Percentiles rank a stretch among this genome's conserved stretches.
Evolutionary conservation across 768 basidiomycete species (phyloP).

Genomic region (Phylloporus sp.): DNA sequence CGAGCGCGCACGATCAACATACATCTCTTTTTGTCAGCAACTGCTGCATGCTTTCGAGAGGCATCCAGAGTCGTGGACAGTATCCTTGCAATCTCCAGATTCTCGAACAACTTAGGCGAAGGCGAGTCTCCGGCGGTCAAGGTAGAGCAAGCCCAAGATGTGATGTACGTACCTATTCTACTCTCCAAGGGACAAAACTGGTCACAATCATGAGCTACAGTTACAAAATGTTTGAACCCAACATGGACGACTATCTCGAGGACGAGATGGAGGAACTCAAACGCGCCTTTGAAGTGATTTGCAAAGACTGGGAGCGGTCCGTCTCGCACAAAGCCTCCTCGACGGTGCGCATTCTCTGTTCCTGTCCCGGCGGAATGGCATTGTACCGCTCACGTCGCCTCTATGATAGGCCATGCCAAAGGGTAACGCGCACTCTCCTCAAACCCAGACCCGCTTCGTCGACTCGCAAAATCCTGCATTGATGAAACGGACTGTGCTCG

Average conservation of each 20-base stretch:
- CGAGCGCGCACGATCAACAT: conserved; percentile 72
- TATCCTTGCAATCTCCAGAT: conserved; percentile 51
- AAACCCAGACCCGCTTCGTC: conserved; percentile 57
- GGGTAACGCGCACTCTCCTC: conserved; percentile 1
- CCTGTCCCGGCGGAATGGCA: too few species aligned
- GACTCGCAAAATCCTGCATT: conserved; percentile 83
- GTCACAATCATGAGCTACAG: conserved; percentile 36
- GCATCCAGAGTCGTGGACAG: conserved; percentile 81
- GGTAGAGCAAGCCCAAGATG: conserved; percentile 65
- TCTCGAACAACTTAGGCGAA: conserved; percentile 2
- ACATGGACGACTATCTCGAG: conserved; percentile 97
- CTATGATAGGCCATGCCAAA: conserved; percentile 10
- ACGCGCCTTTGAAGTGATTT: conserved; percentile 64
- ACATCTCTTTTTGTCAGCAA: conserved; percentile 72
- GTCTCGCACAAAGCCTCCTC: conserved; percentile 7
- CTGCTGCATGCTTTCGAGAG: conserved; percentile 87
- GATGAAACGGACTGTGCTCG: conserved; percentile 88
- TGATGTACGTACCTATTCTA: conserved; percentile 53
- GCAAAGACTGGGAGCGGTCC: conserved; percentile 74
- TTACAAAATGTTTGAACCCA: conserved; percentile 90
- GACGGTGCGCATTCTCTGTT: conserved; percentile 32
- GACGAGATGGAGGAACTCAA: conserved; percentile 87
- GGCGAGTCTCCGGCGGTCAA: conserved; percentile 31
- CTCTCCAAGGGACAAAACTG: background rate
- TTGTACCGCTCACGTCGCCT: background rate